phyloP scores from a whole-genome alignment of 1,284 basidiomycete genomes.

The Meripilus lineatus region DNA sequence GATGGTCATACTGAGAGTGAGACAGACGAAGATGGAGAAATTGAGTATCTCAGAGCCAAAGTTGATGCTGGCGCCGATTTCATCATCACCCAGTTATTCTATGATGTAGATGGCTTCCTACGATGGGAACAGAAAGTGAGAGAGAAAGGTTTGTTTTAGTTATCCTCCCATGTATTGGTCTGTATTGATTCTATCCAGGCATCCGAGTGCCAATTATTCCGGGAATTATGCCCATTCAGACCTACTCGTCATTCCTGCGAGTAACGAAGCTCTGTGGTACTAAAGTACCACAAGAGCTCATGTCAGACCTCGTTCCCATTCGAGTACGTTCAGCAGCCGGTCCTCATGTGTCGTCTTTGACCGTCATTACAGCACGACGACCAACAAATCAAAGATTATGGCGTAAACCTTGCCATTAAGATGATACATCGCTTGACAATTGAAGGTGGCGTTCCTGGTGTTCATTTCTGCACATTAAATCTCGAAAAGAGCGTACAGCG shows the following conservation, averaged over 20 bases:
- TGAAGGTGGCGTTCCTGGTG: constrained; percentile 68
- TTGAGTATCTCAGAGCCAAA: constrained; percentile 81
- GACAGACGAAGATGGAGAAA: constrained; percentile 62
- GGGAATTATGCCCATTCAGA: constrained; percentile 98
- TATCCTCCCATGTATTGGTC: constrained; percentile 8
- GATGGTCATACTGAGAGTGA: constrained; percentile 83
- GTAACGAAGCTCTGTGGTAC: constrained; percentile 88
- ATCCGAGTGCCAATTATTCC: constrained; percentile 92
- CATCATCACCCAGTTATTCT: constrained; percentile 97
- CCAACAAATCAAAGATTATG: constrained; percentile 87
- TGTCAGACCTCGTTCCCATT: constrained; percentile 73
- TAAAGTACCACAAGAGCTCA: constrained; percentile 68
- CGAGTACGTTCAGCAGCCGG: constrained; percentile 46
- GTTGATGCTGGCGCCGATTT: constrained; percentile 95
- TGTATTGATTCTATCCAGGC: constrained; percentile 41
- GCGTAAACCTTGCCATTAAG: constrained; percentile 71
- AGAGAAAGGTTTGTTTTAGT: constrained; percentile 49
- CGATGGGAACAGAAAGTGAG: constrained; percentile 75
- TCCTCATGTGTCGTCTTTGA: constrained; percentile 2
- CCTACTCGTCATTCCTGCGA: constrained; percentile 89
- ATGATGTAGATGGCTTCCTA: constrained; percentile 86
- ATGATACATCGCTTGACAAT: constrained; percentile 61
- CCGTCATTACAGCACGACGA: constrained; percentile 69
- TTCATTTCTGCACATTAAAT: constrained; percentile 97
- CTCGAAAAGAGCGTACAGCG: constrained; percentile 93